These are phyloP conservation scores for Eucommia ulmoides DNA, from an alignment of 257 asterid genomes.

Conservation along the genomic window DNA sequence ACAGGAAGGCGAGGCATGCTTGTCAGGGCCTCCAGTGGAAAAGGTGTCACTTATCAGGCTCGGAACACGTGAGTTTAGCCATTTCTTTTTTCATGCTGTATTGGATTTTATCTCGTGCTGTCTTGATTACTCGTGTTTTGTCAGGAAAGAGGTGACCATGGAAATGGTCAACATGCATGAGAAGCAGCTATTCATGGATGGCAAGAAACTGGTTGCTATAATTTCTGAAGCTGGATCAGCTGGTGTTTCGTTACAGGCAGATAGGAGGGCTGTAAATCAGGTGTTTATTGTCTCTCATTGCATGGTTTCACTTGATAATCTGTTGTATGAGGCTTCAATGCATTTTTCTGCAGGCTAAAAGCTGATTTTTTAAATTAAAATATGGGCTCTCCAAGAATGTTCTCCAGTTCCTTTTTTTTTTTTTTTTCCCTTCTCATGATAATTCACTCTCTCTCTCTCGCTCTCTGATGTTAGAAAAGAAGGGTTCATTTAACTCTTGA, in stretches of 20 bases:
- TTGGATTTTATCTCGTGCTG: constrained; percentile 11
- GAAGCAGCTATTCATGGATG: constrained; percentile 91
- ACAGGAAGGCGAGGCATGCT: constrained; percentile 97
- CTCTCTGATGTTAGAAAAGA: constrained; percentile 55
- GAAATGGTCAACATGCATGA: constrained; percentile 99
- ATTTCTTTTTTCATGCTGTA: constrained; percentile 8
- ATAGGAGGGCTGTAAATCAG: constrained; percentile 91
- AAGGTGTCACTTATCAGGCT: constrained; percentile 93
- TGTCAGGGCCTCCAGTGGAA: constrained; percentile 80
- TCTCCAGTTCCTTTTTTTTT: constrained; percentile 13
- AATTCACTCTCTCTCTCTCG: neutral
- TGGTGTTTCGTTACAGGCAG: constrained; percentile 99
- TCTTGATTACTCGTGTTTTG: constrained; percentile 11
- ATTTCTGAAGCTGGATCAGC: constrained; percentile 99
- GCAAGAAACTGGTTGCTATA: constrained; percentile 80
- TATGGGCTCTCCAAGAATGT: neutral
- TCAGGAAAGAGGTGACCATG: constrained; percentile 87
- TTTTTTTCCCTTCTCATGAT: neutral
- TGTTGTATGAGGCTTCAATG: neutral
- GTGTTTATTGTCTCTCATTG: constrained; percentile 13
- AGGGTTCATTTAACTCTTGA: constrained; percentile 95
- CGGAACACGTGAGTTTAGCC: constrained; percentile 79
- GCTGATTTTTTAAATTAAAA: neutral
- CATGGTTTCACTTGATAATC: neutral
- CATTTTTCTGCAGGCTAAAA: neutral